Base-by-base conservation (phyloP, 2,329 filamentous ascomycete species). In the Fusarium euwallaceae region DNA sequence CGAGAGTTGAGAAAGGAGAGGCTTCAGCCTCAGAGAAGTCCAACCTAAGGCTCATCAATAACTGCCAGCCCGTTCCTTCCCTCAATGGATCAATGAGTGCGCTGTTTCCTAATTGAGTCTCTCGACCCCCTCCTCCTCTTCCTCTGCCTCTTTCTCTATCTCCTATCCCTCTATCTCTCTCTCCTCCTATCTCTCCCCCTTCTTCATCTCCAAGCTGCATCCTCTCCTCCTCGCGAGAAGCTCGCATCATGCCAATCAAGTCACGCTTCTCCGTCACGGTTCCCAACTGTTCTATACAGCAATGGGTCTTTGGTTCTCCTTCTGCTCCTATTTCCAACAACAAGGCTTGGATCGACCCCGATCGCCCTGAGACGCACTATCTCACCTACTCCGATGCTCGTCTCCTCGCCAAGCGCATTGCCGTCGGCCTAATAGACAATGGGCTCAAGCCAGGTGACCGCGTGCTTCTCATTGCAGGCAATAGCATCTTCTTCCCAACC, bases 381-480 rank as follows among this genome's bases (percentile, higher is more conserved):
- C 85, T 97, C 43, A 93, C 92, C 5, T 85, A 89, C 43, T 80
- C 87, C 72, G 87, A 89, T 69, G 94, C 92, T 81, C 91, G 94
- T 24, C 86, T 92, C 73, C 92, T 93, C 86, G 88, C 91, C 37
- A 92, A 95, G 81, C 91, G 93, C 16, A 83, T 97, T 37, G 94
- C 93, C 1, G 86, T 90, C 2, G 94, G 94, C 1, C 84, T 95
- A 34, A 86, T 86, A 55, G 87, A 88, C 64, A 87, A 88, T 17
- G 94, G 94, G 1, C 83, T 96, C 20, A 83, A 90, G 71, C 84
- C 85, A 0, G 92, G 93, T 12, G 93, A 95, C 75, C 90, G 93
- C 3, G 90, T 96, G 6, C 84, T 96, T 56, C 83, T 96, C 22
- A 95, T 92, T 82, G 92, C 92, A 0, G 89, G 91, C 24, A 96